Evolutionary conservation across 139 green algal species (phyloP), one percentile per base, ranked within the genome.

Genomic region (Desmodesmus armatus): DNA sequence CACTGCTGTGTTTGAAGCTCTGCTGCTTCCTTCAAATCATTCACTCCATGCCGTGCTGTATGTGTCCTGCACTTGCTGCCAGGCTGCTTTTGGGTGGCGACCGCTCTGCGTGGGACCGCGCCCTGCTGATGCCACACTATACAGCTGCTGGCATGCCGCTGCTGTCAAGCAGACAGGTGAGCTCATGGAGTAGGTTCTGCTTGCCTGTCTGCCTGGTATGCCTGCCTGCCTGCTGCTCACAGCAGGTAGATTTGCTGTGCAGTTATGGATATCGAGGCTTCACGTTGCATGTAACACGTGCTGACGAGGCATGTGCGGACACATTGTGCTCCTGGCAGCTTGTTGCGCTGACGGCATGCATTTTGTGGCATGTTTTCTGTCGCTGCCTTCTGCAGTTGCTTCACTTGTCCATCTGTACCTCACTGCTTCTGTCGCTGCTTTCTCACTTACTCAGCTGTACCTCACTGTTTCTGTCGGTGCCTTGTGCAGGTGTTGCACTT

Each of bases 91-190:
- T 53, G 37, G 37, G 43, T 31, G 75, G 75, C 25, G 75, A 82
- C 55, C 37, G 35, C 31, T 80, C 67, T 3, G 89, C 98, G 80
- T 98, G 96, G 96, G 92, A 97, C 73, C 87, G 90, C 0, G 93
- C 96, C 3, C 63, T 97, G 77, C 88, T 92, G 87, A 94, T 98
- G 91, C 96, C 96, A 23, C 96, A 99, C 90, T 99, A 98, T 89
- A 89, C 89, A 35, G 85, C 91, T 0, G 63, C 84, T 35, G 86
- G 92, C 89, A 99, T 99, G 96, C 96, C 96, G 0, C 94, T 94
- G 4, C 87, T 92, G 84, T 87, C 75, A 80, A 90, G 77, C 58
- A 78, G 41, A 15, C 82, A 67, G 44, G 71, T 74, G 23, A 3
- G 78, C 27, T 62, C 17, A 62, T 27, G 51, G 17, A 27, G 5